These are phyloP conservation scores for Lactarius psammicola DNA, from an alignment of 768 basidiomycete species.

Conservation along the genomic window DNA sequence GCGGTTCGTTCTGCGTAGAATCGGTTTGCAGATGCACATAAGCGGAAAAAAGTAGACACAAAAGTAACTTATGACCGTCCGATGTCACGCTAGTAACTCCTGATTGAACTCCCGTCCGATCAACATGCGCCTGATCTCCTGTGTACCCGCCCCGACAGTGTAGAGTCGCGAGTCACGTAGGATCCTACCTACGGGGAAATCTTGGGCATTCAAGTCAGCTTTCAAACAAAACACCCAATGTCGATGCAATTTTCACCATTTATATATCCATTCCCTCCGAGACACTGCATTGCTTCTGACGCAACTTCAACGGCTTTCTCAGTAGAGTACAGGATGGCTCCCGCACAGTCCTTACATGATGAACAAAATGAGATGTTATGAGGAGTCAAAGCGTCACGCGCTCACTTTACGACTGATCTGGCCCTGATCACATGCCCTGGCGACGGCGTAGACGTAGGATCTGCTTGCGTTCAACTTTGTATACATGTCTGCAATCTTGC, in stretches of 20 bases:
- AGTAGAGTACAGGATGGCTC: slow-evolving; percentile 90
- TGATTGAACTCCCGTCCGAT: slow-evolving; percentile 93
- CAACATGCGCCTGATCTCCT: slow-evolving; percentile 91
- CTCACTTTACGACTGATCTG: slow-evolving; percentile 74
- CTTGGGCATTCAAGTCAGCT: slow-evolving; percentile 40
- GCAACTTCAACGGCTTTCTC: slow-evolving; percentile 91
- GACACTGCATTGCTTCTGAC: slow-evolving; percentile 87
- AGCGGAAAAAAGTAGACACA: background rate
- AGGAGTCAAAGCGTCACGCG: slow-evolving; percentile 20
- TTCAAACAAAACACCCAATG: too few relatives aligned
- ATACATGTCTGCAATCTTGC: slow-evolving; percentile 91
- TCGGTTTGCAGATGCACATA: background rate
- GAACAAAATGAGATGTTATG: background rate
- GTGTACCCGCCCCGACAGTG: slow-evolving; percentile 94
- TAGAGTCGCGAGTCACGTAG: slow-evolving; percentile 86
- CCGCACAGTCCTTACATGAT: slow-evolving; percentile 81
- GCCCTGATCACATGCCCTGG: slow-evolving; percentile 80
- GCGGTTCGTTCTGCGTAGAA: background rate
- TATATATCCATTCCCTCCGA: slow-evolving; percentile 95
- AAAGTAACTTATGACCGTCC: background rate
- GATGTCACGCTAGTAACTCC: slow-evolving; percentile 39
- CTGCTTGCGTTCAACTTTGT: slow-evolving; percentile 87
- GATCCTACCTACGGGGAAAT: slow-evolving; percentile 87
- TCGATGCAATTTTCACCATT: slow-evolving; percentile 54
- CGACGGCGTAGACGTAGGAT: slow-evolving; percentile 91